Evolutionary conservation across 2,329 filamentous ascomycete genomes (phyloP), one percentile per base, ranked within the genome.

Genomic region (Xylaria hypoxylon): DNA sequence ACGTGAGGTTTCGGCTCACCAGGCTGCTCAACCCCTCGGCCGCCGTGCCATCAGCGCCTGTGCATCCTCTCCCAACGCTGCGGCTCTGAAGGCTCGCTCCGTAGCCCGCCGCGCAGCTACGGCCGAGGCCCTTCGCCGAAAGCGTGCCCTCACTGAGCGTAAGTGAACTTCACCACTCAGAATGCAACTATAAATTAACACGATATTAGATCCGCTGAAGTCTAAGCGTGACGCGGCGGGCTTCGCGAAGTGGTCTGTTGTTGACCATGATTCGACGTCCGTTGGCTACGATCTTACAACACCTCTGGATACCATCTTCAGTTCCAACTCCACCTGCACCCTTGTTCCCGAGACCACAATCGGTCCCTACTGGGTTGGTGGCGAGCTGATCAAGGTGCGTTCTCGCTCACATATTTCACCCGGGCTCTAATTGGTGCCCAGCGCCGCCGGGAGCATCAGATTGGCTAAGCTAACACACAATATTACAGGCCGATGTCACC

Each of bases 1-100:
- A 33, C 70, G 73, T 31, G 79, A 81, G 63, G 72, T 78, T 33
- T 70, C 71, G 40, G 71, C 77, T 63, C 78, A 77, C 62, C 72
- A 71, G 47, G 71, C 74, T 15, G 79, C 80, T 64, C 67, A 79
- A 55, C 69, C 70, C 35, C 72, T 73, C 45, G 76, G 78, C 66
- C 79, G 78, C 60, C 76, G 79, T 50, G 78, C 79, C 24, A 74
- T 82, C 26, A 74, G 75, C 33, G 73, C 77, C 55, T 82, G 80
- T 42, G 75, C 77, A 2, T 73, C 75, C 7, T 73, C 74, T 38
- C 73, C 80, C 24, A 76, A 75, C 64, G 73, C 76, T 13, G 76
- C 78, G 35, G 80, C 78, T 47, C 76, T 81, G 22, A 77, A 80
- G 69, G 74, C 74, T 59, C 74, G 76, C 22, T 79, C 80, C 48